phyloP scores from a whole-genome alignment of 2,329 filamentous ascomycete species.

The Aspergillus sp. region DNA sequence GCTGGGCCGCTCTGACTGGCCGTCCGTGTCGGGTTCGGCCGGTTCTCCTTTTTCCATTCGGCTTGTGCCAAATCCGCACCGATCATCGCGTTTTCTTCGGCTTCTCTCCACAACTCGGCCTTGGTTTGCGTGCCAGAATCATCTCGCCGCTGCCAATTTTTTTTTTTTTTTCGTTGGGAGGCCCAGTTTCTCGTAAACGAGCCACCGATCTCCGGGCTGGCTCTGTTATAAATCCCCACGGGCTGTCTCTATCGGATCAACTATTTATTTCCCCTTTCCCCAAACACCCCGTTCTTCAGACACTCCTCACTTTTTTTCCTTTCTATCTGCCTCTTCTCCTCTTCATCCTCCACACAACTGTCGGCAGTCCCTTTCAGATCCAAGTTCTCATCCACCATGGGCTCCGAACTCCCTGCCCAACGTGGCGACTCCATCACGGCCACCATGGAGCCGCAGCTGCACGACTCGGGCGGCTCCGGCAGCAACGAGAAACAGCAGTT shows the following conservation, averaged over 20 bases:
- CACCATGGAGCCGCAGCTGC: slow-evolving; percentile 10
- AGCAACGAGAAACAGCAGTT: too few species aligned
- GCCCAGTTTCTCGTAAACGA: too few species aligned
- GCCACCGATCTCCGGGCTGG: too few species aligned
- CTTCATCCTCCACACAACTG: not conserved
- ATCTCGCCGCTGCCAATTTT: too few species aligned
- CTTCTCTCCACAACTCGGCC: slow-evolving; percentile 8
- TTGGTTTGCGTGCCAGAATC: slow-evolving; percentile 3
- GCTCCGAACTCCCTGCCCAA: slow-evolving; percentile 17
- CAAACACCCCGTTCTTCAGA: slow-evolving; percentile 2
- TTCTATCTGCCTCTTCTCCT: not conserved
- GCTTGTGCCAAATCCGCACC: slow-evolving; percentile 1
- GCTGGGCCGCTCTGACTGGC: slow-evolving; percentile 8
- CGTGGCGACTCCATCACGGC: slow-evolving; percentile 28
- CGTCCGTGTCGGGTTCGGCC: slow-evolving; percentile 11
- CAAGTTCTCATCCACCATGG: slow-evolving; percentile 14
- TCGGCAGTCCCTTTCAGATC: not conserved
- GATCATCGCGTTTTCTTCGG: slow-evolving; percentile 10
- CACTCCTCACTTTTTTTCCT: slow-evolving; percentile 2
- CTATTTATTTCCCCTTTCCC: slow-evolving; percentile 1
- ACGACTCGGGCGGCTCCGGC: slow-evolving; percentile 16
- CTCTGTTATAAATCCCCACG: too few species aligned
- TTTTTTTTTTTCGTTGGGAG: too few species aligned
- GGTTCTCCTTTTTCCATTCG: slow-evolving; percentile 8
- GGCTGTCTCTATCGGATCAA: too few species aligned